Evolutionary conservation across 768 basidiomycete genomes (phyloP).

Genomic region (Amanita pseudoporphyria): DNA sequence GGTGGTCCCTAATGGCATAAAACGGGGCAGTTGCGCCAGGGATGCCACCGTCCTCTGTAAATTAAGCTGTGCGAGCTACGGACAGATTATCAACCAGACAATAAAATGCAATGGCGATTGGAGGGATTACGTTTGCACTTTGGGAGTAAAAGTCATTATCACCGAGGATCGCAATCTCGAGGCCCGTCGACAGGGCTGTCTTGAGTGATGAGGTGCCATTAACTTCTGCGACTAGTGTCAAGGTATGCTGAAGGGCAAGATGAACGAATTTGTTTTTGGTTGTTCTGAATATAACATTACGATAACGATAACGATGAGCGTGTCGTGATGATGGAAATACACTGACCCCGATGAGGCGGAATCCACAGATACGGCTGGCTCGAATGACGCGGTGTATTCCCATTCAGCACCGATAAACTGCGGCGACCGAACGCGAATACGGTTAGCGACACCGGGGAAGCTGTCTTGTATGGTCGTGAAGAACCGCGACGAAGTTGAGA

Average conservation of each 20-base stretch:
- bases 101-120: constrained; percentile 3
- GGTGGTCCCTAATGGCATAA: constrained; percentile 56
- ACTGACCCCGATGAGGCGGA: constrained; percentile 28
- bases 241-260: constrained; percentile 72
- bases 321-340: not conserved
- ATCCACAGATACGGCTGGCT: constrained; percentile 25
- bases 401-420: constrained; percentile 82
- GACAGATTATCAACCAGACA: not conserved
- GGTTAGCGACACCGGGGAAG: constrained; percentile 19
- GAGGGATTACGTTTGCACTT: constrained; percentile 60
- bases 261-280: constrained; percentile 88
- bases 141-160: constrained; percentile 99
- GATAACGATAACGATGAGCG: not conserved
- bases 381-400: constrained; percentile 50
- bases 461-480: constrained; percentile 62
- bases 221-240: constrained; percentile 58
- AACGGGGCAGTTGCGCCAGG: constrained; percentile 64
- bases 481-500: constrained; percentile 91
- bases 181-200: constrained; percentile 36
- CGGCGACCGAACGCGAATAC: constrained; percentile 75
- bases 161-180: constrained; percentile 78
- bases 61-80: constrained; percentile 51
- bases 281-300: no score
- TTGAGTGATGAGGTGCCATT: constrained; percentile 34
- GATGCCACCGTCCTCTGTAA: constrained; percentile 58